Evolutionary conservation across 148 eudicot genomes (phyloP), one percentile per base, ranked within the genome.

Genomic region (Tetragonia tetragonoides): DNA sequence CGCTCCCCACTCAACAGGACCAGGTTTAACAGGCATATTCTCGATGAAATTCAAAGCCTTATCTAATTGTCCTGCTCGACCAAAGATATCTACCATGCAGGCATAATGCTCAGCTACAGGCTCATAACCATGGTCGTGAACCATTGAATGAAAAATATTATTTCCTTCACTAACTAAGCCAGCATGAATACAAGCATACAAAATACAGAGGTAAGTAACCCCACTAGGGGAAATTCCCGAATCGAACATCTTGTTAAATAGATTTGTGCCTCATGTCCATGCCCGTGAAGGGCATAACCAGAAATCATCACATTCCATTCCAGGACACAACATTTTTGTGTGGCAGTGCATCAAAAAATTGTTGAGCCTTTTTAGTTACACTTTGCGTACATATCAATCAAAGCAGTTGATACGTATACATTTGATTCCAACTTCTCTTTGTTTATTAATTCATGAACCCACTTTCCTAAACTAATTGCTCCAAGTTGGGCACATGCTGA

Each of bases 231-330:
- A 24, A 80, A 87, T 71, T 54, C 87, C 88, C 16, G 73, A 83
- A 75, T 54, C 72, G 53, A 87, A 44, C 97, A 92, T 90, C 64
- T 87, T 70, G 37, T 78, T 61, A 68, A 82, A 92, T 46, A 90
- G 75, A 54, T 46, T 71, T 44, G 56, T 61, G 94, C 94, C 76
- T 89, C 89, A 23, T 73, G 73, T 40, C 94, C 97, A 65, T 73
- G 86, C 15, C 97, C 97, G 73, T 92, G 97, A 54, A 90, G 94
- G 37, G 94, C 97, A 81, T 93, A 93, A 18, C 92, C 95, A 75
- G 91, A 88, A 74, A 93, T 91, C 97, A 93, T 93, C 10, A 89
- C n/a, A n/a, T n/a, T n/a, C n/a, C 89, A 78, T 93, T 93, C 97
- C 97, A 93, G 8, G 95, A 83, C 68, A 93, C 97, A 20, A 83